phyloP scores from a whole-genome alignment of 805 yeast species.

The Kuraishia hungarica region DNA sequence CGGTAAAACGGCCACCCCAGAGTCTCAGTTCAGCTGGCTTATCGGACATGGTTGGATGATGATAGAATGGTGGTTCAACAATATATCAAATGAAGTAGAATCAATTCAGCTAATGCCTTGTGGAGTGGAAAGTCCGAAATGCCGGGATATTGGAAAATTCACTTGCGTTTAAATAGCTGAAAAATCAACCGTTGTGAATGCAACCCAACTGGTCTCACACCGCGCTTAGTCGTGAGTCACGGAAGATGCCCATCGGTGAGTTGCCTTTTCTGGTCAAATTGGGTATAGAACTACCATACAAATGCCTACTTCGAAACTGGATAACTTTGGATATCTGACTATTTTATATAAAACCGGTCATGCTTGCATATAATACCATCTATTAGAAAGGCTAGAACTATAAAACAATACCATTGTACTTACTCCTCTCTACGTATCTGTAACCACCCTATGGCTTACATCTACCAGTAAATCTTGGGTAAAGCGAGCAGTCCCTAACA shows the following conservation, averaged over 20 bases:
- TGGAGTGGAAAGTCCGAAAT: no score
- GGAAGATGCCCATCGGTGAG: not conserved
- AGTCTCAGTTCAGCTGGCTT: conserved; percentile 63
- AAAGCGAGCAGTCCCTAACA: conserved; percentile 95
- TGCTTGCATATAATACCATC: no score
- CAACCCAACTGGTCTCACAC: not conserved
- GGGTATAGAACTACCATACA: not conserved
- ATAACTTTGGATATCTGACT: no score
- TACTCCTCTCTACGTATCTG: no score
- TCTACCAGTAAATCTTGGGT: conserved; percentile 97
- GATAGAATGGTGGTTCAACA: no score
- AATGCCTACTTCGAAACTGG: not conserved
- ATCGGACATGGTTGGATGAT: conserved; percentile 6
- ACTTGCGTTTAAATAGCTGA: not conserved
- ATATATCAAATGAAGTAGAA: no score
- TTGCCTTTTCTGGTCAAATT: not conserved
- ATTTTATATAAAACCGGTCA: no score
- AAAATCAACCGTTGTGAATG: not conserved
- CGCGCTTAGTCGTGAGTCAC: not conserved
- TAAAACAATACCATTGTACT: not conserved
- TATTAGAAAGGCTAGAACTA: not conserved
- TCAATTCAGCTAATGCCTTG: not conserved
- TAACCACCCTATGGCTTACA: conserved; percentile 71
- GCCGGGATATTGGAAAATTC: not conserved
- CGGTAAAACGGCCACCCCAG: conserved; percentile 99